Base-by-base conservation (phyloP, 345 rosid genomes). In the Odontarrhena argentea region DNA sequence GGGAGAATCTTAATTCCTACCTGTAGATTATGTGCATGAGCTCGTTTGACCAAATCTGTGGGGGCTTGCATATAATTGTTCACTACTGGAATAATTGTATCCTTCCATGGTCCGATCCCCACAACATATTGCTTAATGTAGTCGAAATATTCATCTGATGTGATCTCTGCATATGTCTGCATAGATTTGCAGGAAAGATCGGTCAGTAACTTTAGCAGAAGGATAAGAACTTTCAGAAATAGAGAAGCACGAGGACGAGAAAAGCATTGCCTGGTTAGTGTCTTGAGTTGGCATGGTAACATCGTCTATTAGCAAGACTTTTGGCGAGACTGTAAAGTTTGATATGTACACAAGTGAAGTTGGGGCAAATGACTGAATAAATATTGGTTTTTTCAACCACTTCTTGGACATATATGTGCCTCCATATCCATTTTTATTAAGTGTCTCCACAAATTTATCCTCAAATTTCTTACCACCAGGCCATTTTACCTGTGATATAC, bases 71-170 rank as follows among this genome's bases (percentile, higher is more conserved):
- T 43, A 74, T 94, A 86, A 58, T 88, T 83, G 67, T 85, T 63
- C 10, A 2, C 42, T 12, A 78, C 91, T 46, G 96, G 96, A 74
- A 88, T 88, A 26, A 91, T 48, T 1, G 97, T 87, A 76, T 94
- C 96, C 71, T 94, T 94, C 97, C 99, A 94, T 15, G 97, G 99
- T 71, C 99, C 99, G 9, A 94, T 88, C 42, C 99, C 99, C 11
- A 91, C 83, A 7, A 91, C 92, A 30, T 94, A 94, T 4, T 88
- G 74, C 75, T 84, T 94, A 7, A 94, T 83, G 78, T 73, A 91
- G 71, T 65, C 75, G 3, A 94, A 82, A 77, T 87, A 94, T 8
- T 55, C 25, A 76, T 94, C 91, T 7, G 97, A 91, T 65, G 96
- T 91, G 60, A 94, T 88, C 73, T 94, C 97, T 82, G 85, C 79